Evolutionary conservation across 805 yeast species (phyloP).

Genomic region (Scheffersomyces coipomensis): DNA sequence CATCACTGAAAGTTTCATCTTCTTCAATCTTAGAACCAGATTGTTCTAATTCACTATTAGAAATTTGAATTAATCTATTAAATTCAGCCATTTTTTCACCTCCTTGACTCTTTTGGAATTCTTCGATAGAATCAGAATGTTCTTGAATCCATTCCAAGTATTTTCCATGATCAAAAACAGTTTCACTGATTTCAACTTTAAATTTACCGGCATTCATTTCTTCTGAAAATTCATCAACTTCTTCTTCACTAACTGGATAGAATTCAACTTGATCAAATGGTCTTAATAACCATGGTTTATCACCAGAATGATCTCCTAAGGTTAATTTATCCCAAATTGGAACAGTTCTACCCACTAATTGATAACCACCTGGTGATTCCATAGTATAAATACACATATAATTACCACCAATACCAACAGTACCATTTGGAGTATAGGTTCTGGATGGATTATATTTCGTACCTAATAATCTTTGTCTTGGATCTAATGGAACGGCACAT

Average conservation of each 20-base stretch:
- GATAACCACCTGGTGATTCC: constrained; percentile 99
- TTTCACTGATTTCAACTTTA: constrained; percentile 68
- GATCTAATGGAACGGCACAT: constrained; percentile 97
- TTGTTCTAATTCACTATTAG: constrained; percentile 69
- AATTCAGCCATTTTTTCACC: constrained; percentile 87
- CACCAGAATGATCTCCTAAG: constrained; percentile 60
- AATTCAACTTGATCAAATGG: constrained; percentile 95
- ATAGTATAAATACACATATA: constrained; percentile 98
- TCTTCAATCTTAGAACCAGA: constrained; percentile 46
- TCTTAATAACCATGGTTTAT: constrained; percentile 80
- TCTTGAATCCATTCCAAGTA: constrained; percentile 77
- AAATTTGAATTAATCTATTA: constrained; percentile 74
- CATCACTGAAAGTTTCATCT: constrained; percentile 65
- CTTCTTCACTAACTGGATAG: constrained; percentile 86
- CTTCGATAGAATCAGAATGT: constrained; percentile 69
- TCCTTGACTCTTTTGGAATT: constrained; percentile 63
- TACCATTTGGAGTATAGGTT: constrained; percentile 94
- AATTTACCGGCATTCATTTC: constrained; percentile 81
- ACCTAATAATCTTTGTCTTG: constrained; percentile 89
- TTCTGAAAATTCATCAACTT: constrained; percentile 67
- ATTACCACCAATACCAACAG: constrained; percentile 98
- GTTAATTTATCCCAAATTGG: constrained; percentile 97
- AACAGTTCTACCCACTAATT: constrained; percentile 91
- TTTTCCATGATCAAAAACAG: constrained; percentile 78
- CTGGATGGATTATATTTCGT: constrained; percentile 95